Conservation (phyloP, 495 filamentous ascomycete genomes). For the Viridothelium virens region DNA sequence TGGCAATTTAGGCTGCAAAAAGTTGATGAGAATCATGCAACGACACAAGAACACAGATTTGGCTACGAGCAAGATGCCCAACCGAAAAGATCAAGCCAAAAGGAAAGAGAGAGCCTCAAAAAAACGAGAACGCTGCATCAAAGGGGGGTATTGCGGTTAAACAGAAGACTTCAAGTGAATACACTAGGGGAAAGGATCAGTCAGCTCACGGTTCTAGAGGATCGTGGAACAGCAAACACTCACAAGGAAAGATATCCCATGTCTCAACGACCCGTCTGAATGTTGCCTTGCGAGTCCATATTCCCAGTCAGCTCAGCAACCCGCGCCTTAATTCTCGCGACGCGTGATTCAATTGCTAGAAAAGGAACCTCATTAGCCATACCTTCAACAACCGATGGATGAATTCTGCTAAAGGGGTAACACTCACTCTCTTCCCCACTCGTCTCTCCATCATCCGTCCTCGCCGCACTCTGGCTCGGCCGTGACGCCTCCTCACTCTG, state of each 20-base stretch:
- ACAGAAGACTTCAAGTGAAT: background rate
- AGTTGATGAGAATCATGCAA: background rate
- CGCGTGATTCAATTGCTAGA: conserved; percentile 85
- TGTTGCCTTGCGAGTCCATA: conserved; percentile 45
- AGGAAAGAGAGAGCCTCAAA: background rate
- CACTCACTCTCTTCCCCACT: conserved; percentile 93
- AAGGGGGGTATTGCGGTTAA: conserved; percentile 1
- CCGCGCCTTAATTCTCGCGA: conserved; percentile 93
- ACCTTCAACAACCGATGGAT: too few species aligned
- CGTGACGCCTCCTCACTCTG: conserved; percentile 54
- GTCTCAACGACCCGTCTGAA: conserved; percentile 6
- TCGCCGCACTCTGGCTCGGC: conserved; percentile 41
- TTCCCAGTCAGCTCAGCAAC: conserved; percentile 89
- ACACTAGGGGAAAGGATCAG: background rate
- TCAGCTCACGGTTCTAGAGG: background rate
- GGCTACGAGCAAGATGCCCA: conserved; percentile 7
- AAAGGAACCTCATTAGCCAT: too few species aligned
- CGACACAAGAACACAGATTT: background rate
- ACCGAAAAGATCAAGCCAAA: background rate
- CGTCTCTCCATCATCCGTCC: conserved; percentile 72
- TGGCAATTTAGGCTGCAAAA: conserved; percentile 2
- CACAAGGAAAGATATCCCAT: background rate
- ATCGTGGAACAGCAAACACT: background rate
- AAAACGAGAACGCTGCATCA: conserved; percentile 10
- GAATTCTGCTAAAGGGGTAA: too few species aligned